Evolutionary conservation across 1,284 basidiomycete genomes (phyloP), one percentile per base, ranked within the genome.

Genomic region (Sphaerobolus stellatus): DNA sequence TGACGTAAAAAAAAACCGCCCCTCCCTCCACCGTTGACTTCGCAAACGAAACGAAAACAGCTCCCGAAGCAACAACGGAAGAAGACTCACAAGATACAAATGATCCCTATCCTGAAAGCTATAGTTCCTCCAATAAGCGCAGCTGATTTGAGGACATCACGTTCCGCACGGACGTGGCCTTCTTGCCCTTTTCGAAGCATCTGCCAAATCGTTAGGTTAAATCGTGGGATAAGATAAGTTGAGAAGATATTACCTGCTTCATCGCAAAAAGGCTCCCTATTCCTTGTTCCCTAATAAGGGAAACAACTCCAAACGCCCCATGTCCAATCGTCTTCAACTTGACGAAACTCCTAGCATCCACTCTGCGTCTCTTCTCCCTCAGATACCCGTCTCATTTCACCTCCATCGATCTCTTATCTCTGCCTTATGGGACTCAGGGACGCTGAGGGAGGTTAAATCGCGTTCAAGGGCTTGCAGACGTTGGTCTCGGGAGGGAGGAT

Each of bases 121-220:
- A 79, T 79, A 56, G 84, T 80, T 52, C 85, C 82, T 65, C 79
- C 79, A 61, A 88, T 80, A 62, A 89, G 72, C 29, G 88, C 84
- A 36, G 86, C 92, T 34, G 88, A 86, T 71, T 89, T 90, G 62
- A 95, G 82, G 51, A 95, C 77, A 64, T 96, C 92, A 64, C 93
- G 82, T 68, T 96, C 92, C 31, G 94, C 93, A 31, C 92, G 84
- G 62, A 95, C 89, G 69, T 95, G 94, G 3, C 94, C 95, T 75
- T 98, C 95, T 72, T 98, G 96, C n/a, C 92, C 94, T 74, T 96
- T 96, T 47, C 92, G 86, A 62, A 98, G 80, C 94, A 98, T 98
- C 70, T 98, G n/a, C 95, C 56, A 86, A 86, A 75, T 98, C 98
- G 52, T 94, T 84, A 64, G 97, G 78, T 90, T 94, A 53, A 63